Percentiles rank a stretch among this genome's conserved stretches.
Evolutionary conservation across 176 grass and related monocot species (phyloP).

Genomic region (Otatea glauca): DNA sequence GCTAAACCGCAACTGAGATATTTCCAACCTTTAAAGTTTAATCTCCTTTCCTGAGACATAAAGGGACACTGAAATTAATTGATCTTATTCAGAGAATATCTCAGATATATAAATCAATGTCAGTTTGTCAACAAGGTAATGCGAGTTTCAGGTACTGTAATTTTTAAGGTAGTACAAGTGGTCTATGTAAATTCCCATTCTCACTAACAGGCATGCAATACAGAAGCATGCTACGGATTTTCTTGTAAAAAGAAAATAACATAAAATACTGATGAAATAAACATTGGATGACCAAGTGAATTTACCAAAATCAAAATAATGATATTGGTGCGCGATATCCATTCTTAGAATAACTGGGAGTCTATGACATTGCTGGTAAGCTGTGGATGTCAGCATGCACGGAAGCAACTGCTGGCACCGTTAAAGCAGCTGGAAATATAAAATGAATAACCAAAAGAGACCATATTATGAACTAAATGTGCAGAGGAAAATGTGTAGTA

Average conservation of each 20-base stretch:
- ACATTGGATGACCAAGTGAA: background rate
- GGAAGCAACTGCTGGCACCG: slow-evolving; percentile 84
- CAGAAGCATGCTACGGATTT: background rate
- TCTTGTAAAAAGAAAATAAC: slow-evolving; percentile 8
- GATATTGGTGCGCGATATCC: background rate
- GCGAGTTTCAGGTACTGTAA: background rate
- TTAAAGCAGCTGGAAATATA: slow-evolving; percentile 91
- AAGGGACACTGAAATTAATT: slow-evolving; percentile 67
- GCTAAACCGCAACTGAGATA: no score
- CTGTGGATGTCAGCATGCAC: slow-evolving; percentile 67
- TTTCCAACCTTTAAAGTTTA: no score
- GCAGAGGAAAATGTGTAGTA: slow-evolving; percentile 10
- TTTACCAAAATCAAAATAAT: background rate
- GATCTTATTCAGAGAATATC: slow-evolving; percentile 25
- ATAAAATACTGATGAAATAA: background rate
- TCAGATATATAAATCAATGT: background rate
- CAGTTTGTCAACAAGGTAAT: background rate
- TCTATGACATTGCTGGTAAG: slow-evolving; percentile 12
- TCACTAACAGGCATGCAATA: slow-evolving; percentile 9
- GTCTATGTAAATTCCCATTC: slow-evolving; percentile 17
- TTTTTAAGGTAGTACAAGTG: background rate
- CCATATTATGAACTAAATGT: background rate
- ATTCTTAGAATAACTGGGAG: slow-evolving; percentile 25
- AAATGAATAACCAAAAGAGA: slow-evolving; percentile 62
- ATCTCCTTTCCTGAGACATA: slow-evolving; percentile 72